Evolutionary conservation across 225 moss, liverwort and hornwort species (phyloP).

Genomic region (Physcomitrium patens): DNA sequence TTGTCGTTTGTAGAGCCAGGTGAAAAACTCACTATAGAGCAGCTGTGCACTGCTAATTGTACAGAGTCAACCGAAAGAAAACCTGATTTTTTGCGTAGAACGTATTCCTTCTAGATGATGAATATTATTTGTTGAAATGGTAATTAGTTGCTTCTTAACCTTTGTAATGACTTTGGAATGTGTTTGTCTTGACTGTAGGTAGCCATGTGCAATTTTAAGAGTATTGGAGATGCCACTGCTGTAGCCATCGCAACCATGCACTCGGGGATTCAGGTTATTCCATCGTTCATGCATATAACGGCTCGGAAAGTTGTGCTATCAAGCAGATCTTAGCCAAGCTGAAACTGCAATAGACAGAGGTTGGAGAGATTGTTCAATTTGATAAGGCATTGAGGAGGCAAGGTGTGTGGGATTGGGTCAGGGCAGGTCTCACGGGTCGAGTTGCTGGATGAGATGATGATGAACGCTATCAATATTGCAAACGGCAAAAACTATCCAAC

Average conservation of each 20-base stretch:
- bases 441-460: slow-evolving; percentile 87
- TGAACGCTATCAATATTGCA: slow-evolving; percentile 89
- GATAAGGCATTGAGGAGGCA: slow-evolving; percentile 23
- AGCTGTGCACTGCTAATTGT: not conserved
- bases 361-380: not conserved
- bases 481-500: slow-evolving; percentile 79
- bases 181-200: slow-evolving; percentile 61
- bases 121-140: slow-evolving; percentile 9
- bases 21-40: slow-evolving; percentile 1
- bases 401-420: slow-evolving; percentile 41
- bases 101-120: not conserved
- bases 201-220: slow-evolving; percentile 93
- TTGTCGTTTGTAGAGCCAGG: slow-evolving; percentile 7
- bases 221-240: slow-evolving; percentile 82
- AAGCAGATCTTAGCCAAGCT: not conserved
- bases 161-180: slow-evolving; percentile 16
- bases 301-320: not conserved
- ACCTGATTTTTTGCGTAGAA: not conserved
- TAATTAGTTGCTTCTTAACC: slow-evolving; percentile 4
- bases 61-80: not conserved
- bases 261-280: slow-evolving; percentile 92
- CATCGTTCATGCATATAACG: not conserved
- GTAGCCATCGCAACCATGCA: slow-evolving; percentile 97
- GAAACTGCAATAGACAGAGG: not conserved
- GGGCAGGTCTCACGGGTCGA: slow-evolving; percentile 97